Percentiles rank a stretch among this genome's conserved stretches.
phyloP scores from a whole-genome alignment of 2,329 filamentous ascomycete species.

The Pyricularia sp. region DNA sequence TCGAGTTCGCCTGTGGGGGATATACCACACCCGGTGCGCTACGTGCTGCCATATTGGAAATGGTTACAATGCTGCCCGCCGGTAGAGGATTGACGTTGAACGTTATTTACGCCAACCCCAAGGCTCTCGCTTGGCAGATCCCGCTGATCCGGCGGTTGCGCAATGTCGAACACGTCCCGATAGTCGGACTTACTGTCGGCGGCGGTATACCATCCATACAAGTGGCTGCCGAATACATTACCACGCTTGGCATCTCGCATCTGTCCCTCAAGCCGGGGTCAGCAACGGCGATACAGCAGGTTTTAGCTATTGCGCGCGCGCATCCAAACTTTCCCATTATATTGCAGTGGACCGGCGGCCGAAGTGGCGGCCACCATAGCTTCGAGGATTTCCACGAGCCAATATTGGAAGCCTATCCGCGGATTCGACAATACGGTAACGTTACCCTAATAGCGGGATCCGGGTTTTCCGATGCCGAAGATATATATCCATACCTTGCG shows the following conservation, averaged over 20 bases:
- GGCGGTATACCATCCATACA: slow-evolving; percentile 92
- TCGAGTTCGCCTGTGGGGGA: slow-evolving; percentile 79
- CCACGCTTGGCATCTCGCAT: slow-evolving; percentile 83
- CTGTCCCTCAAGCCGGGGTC: slow-evolving; percentile 92
- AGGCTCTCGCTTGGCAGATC: slow-evolving; percentile 86
- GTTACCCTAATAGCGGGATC: slow-evolving; percentile 81
- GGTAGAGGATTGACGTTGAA: slow-evolving; percentile 83
- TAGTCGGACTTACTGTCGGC: slow-evolving; percentile 84
- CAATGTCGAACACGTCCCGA: slow-evolving; percentile 78
- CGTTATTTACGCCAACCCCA: slow-evolving; percentile 80
- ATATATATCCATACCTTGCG: slow-evolving; percentile 85
- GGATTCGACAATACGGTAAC: slow-evolving; percentile 74
- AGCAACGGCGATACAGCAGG: slow-evolving; percentile 71
- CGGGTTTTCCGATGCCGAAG: slow-evolving; percentile 79
- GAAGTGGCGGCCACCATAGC: slow-evolving; percentile 87
- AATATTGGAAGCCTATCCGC: slow-evolving; percentile 78
- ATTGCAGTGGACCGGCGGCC: slow-evolving; percentile 87
- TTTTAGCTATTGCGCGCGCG: slow-evolving; percentile 84
- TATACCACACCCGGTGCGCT: slow-evolving; percentile 75
- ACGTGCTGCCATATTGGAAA: slow-evolving; percentile 70
- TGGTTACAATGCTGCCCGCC: slow-evolving; percentile 69
- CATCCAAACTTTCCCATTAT: slow-evolving; percentile 85
- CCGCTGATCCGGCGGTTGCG: slow-evolving; percentile 67
- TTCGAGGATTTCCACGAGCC: slow-evolving; percentile 93
- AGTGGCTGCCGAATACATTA: slow-evolving; percentile 84